Evolutionary conservation across 164 flowering plant genomes (phyloP).

Genomic region (Dillenia turbinata): DNA sequence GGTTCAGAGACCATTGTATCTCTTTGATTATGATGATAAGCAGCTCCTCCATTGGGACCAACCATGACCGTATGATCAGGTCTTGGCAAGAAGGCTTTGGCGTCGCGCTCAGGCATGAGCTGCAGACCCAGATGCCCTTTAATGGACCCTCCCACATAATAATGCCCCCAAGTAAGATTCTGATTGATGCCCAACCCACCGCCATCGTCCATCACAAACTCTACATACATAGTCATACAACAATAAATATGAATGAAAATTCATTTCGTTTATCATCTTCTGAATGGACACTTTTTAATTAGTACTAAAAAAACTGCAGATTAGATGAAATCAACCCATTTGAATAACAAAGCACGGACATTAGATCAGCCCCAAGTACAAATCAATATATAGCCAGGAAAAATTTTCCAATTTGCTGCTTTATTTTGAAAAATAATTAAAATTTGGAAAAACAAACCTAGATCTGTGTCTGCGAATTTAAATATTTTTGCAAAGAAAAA

Average conservation of each 20-base stretch:
- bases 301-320: no score
- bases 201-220: conserved; percentile 52
- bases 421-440: no score
- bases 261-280: no score
- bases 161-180: conserved; percentile 62
- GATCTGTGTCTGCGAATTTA: no score
- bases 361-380: no score
- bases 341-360: no score
- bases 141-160: conserved; percentile 39
- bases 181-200: conserved; percentile 52
- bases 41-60: conserved; percentile 22
- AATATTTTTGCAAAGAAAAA: no score
- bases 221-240: background rate
- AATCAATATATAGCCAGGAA: no score
- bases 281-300: no score
- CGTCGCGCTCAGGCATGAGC: conserved; percentile 57
- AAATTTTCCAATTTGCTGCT: no score
- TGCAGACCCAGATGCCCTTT: conserved; percentile 66
- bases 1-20: conserved; percentile 31
- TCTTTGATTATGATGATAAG: conserved; percentile 31
- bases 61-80: conserved; percentile 35
- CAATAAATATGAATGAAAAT: background rate
- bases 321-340: no score
- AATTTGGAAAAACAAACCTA: no score
- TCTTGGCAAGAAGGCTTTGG: conserved; percentile 33